phyloP scores from a whole-genome alignment of 2,329 filamentous ascomycete species.

The Ramichloridium luteum region DNA sequence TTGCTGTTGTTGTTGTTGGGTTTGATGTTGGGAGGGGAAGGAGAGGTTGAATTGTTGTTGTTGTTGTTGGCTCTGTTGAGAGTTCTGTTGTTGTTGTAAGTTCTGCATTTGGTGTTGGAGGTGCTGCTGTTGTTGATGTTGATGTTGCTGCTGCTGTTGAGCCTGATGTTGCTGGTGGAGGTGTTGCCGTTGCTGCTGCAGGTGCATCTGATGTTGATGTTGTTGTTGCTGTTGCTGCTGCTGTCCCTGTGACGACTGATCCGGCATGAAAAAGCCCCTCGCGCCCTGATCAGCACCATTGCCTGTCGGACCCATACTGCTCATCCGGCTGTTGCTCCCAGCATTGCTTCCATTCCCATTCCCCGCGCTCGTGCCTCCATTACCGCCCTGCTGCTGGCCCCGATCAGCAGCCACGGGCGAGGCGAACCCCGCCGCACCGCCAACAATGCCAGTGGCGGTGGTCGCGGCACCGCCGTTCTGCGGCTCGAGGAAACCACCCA shows the following conservation, averaged over 20 bases:
- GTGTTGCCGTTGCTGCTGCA: conserved; percentile 10
- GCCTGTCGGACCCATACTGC: conserved; percentile 18
- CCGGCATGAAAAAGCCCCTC: conserved; percentile 11
- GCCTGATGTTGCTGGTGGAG: conserved; percentile 9
- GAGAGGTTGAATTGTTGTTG: conserved; percentile 1
- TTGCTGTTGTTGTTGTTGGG: conserved; percentile 3
- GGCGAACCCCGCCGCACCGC: neutral
- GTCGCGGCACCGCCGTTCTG: conserved; percentile 6
- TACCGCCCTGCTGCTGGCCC: too few species aligned
- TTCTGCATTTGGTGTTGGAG: neutral
- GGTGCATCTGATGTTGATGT: conserved; percentile 7
- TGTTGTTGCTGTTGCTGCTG: conserved; percentile 11
- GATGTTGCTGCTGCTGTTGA: conserved; percentile 7
- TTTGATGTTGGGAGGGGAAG: conserved; percentile 2
- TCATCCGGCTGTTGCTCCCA: conserved; percentile 21
- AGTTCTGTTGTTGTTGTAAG: neutral
- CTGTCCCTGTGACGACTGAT: conserved; percentile 4
- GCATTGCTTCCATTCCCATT: conserved; percentile 16
- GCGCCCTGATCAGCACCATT: conserved; percentile 10
- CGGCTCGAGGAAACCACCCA: conserved; percentile 69
- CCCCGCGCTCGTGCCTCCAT: too few species aligned
- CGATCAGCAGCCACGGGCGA: conserved; percentile 1
- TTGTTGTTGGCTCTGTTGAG: neutral
- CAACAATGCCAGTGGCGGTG: conserved; percentile 11
- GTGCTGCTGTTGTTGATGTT: conserved; percentile 7